Evolutionary conservation across 1,284 basidiomycete species (phyloP).

Genomic region (Calocybe gambosa): DNA sequence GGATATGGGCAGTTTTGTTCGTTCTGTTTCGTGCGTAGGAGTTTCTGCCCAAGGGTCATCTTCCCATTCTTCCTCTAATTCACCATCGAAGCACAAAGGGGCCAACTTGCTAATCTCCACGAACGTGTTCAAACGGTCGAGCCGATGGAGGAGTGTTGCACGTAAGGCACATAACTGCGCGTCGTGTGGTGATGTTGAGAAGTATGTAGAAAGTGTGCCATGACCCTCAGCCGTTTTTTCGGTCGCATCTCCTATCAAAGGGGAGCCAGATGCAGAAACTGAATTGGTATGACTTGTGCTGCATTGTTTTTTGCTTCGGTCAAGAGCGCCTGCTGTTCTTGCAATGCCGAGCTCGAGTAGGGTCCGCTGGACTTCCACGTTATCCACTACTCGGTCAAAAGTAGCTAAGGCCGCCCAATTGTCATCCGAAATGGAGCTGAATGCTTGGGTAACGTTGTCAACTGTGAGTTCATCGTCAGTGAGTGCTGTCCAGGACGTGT

Average conservation of each 20-base stretch:
- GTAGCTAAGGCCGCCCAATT: slow-evolving; percentile 71
- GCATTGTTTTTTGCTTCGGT: slow-evolving; percentile 35
- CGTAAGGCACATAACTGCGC: slow-evolving; percentile 61
- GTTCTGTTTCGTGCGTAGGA: slow-evolving; percentile 18
- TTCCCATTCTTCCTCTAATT: slow-evolving; percentile 53
- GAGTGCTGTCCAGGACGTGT: slow-evolving; percentile 51
- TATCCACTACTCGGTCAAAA: slow-evolving; percentile 59
- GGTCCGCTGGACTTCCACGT: slow-evolving; percentile 46
- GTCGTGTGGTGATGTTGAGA: slow-evolving; percentile 47
- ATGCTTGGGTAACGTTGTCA: slow-evolving; percentile 39
- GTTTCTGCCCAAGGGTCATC: slow-evolving; percentile 75
- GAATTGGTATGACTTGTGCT: background rate
- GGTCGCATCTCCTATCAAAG: slow-evolving; percentile 7
- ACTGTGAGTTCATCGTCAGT: slow-evolving; percentile 49
- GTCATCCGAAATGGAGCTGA: slow-evolving; percentile 55
- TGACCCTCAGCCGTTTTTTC: slow-evolving; percentile 20
- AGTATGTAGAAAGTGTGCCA: slow-evolving; percentile 40
- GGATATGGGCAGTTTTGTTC: slow-evolving; percentile 37
- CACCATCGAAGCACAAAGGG: slow-evolving; percentile 24
- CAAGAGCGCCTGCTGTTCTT: slow-evolving; percentile 44
- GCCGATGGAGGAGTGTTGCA: slow-evolving; percentile 50
- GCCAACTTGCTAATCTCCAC: slow-evolving; percentile 47
- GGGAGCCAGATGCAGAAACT: background rate
- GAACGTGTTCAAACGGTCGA: slow-evolving; percentile 65
- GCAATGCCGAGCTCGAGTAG: slow-evolving; percentile 58